Base-by-base conservation (phyloP, 148 eudicot genomes). In the Fagopyrum tataricum region DNA sequence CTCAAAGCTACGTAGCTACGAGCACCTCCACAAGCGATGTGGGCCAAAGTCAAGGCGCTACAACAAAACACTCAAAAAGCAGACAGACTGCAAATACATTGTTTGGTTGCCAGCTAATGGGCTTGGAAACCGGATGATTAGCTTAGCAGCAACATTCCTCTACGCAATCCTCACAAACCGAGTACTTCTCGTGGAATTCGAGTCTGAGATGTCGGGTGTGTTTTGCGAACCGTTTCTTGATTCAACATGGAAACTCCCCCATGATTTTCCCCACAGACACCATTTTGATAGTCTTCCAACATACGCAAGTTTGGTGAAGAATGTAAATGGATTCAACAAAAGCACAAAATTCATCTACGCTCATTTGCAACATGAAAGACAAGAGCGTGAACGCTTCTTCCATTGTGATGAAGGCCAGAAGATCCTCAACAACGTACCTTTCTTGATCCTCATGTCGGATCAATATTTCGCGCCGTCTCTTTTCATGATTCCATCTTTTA, bases 211-310 rank as follows among this genome's bases (percentile, higher is more conserved):
- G 40, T 67, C 67, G 15, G 86, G 86, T 66, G 84, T 90, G 37
- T 85, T 90, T 77, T 90, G 96, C 20, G 90, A 90, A 75, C 96
- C 96, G 0, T 88, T 90, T 78, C 92, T 86, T 0, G 80, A 85
- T 37, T 73, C 70, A 15, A 80, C 96, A 0, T 90, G 96, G 92
- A 75, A 86, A 43, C 85, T 88, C 39, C 92, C 96, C 3, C 7
- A 43, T 6, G 85, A 85, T 77, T 88, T 86, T 51, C 92, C 92
- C 42, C 52, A 84, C 23, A 78, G 71, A 18, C 42, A 79, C 46
- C 82, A 77, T 43, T 79, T 86, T 73, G 75, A 76, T 21, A 47
- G 74, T 62, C 72, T 84, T 86, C 69, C 64, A 79, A 73, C 84
- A 77, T 85, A 79, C 20, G 89, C 26, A 18, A 55, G 61, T 6